A percentile compares a stretch with the other conserved stretches of the same genome.
Evolutionary conservation across 192 early-diverging fungal species (phyloP).

Genomic region (Coemansia sp.): DNA sequence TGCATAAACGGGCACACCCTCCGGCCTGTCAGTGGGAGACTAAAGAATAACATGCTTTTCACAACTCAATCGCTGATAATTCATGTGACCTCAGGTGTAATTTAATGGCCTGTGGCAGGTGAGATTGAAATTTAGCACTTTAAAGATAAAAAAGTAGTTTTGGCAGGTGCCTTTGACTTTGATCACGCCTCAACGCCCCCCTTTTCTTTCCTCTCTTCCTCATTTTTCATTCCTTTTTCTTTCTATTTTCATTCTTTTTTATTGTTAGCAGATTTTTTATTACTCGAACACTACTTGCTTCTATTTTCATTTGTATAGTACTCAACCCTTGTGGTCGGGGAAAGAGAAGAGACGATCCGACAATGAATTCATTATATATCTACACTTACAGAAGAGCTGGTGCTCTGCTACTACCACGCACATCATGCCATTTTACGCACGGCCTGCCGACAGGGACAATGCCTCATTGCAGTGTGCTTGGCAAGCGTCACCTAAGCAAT

Average conservation of each 20-base stretch:
- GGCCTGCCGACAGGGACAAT: not conserved
- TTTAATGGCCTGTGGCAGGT: not conserved
- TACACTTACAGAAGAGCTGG: not conserved
- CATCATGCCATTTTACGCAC: not conserved
- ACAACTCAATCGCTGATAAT: not conserved
- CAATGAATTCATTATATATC: not conserved
- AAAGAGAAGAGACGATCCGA: not conserved
- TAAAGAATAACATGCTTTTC: no score
- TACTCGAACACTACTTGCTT: not conserved
- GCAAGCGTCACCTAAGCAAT: slow-evolving; percentile 1
- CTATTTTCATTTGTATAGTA: not conserved
- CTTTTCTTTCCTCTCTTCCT: not conserved
- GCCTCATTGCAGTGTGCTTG: not conserved
- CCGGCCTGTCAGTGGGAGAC: no score
- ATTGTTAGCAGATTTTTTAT: not conserved
- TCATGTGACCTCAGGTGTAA: not conserved
- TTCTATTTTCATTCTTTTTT: not conserved
- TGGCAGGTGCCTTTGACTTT: no score
- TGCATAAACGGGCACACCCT: no score
- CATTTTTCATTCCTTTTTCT: not conserved
- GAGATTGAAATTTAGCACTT: not conserved
- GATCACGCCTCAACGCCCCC: no score
- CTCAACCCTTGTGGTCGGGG: not conserved
- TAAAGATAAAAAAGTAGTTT: not conserved
- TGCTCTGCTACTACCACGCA: not conserved